phyloP scores from a whole-genome alignment of 2,329 filamentous ascomycete species.

The Penicillium concentricum region DNA sequence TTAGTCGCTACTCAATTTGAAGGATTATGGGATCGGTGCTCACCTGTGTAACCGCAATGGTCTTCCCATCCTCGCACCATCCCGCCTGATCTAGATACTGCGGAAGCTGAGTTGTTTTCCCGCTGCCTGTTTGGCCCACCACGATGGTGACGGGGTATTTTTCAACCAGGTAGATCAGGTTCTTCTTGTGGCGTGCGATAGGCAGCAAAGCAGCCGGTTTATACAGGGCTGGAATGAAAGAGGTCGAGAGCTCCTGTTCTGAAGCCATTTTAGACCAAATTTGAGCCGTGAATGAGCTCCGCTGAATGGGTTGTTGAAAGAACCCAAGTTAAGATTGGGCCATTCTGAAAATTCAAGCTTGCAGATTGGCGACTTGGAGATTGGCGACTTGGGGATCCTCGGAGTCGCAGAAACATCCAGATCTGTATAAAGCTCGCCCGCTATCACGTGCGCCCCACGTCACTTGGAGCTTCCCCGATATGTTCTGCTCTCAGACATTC shows the following conservation, averaged over 20 bases:
- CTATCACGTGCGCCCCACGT: conserved; percentile 29
- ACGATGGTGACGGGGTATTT: conserved; percentile 81
- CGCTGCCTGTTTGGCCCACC: conserved; percentile 89
- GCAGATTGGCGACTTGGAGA: background rate
- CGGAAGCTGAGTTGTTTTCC: conserved; percentile 93
- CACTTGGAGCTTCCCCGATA: conserved; percentile 27
- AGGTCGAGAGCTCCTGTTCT: conserved; percentile 45
- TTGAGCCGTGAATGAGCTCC: background rate
- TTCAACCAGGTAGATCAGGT: conserved; percentile 81
- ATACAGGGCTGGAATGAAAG: conserved; percentile 75
- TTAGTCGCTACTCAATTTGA: background rate
- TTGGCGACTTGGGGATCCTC: conserved; percentile 1
- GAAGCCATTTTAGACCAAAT: conserved; percentile 37
- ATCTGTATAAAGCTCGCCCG: conserved; percentile 18
- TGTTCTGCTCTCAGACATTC: conserved; percentile 16
- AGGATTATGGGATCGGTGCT: conserved; percentile 31
- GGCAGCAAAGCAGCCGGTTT: conserved; percentile 82
- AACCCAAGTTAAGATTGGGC: background rate
- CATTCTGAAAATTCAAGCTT: conserved; percentile 7
- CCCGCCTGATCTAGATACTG: conserved; percentile 85
- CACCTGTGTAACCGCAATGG: conserved; percentile 88
- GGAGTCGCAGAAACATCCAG: conserved; percentile 7
- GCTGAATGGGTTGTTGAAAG: background rate
- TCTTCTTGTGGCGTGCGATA: conserved; percentile 78
- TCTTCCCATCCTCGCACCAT: conserved; percentile 80